A percentile compares a stretch with the other conserved stretches of the same genome.
These are phyloP conservation scores for Solanum pinnatisectum DNA, from an alignment of 257 asterid species.

Conservation along the genomic window DNA sequence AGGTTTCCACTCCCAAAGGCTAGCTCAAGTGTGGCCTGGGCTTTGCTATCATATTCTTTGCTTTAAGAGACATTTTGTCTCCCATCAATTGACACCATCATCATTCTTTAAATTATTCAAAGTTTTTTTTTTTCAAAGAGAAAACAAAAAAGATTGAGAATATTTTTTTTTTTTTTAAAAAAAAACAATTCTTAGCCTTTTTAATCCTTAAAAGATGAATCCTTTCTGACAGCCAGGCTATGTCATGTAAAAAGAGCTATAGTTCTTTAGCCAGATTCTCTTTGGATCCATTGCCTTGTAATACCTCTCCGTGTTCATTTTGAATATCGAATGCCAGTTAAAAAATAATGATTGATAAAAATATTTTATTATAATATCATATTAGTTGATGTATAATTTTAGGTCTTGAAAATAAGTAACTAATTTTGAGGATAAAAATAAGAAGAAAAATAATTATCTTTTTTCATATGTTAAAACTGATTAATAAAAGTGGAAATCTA, in stretches of 20 bases:
- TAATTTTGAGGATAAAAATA: background rate
- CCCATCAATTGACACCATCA: conserved; percentile 41
- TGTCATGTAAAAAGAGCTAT: background rate
- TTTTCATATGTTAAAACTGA: too few relatives aligned
- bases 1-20: conserved; percentile 29
- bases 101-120: conserved; percentile 18
- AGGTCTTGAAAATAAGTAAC: background rate
- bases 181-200: background rate
- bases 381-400: background rate
- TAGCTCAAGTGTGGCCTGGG: conserved; percentile 19
- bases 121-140: background rate
- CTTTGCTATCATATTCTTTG: conserved; percentile 18
- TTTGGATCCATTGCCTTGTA: background rate
- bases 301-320: too few relatives aligned
- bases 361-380: too few relatives aligned
- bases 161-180: background rate
- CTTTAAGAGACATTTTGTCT: conserved; percentile 56
- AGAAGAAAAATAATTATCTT: too few relatives aligned
- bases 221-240: conserved; percentile 15
- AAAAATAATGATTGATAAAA: too few relatives aligned
- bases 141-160: background rate
- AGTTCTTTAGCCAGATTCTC: background rate
- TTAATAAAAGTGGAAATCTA: too few relatives aligned
- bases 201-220: conserved; percentile 7
- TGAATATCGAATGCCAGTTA: too few relatives aligned